Evolutionary conservation across 2,329 filamentous ascomycete genomes (phyloP), one percentile per base, ranked within the genome.

Genomic region (Orbilia oligospora): DNA sequence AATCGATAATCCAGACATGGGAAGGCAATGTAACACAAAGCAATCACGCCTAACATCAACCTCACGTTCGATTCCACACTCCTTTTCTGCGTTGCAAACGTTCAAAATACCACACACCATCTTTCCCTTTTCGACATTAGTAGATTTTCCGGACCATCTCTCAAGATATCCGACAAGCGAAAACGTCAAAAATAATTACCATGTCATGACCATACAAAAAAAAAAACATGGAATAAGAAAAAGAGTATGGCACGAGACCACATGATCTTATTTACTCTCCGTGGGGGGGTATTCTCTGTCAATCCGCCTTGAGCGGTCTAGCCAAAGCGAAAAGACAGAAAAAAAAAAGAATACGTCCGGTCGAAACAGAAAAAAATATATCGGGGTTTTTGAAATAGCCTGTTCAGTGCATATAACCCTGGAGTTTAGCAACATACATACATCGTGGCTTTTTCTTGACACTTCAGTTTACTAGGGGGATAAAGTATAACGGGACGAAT

Each of bases 131-230:
- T 65, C 58, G 66, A 67, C 58, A 53, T 27, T 72, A 72, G 63
- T 78, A 71, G 66, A 78, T 78, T 61, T 78, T 78, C 75, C 75
- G 75, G 75, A 67, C 75, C 75, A 78, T 64, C 72, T 68, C 61
- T 69, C 66, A 78, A 78, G 51, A 24, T 72, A 69, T 72, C 68
- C 75, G 67, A 66, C 73, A 67, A 71, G 48, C 56, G 53, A 58
- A 46, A 41, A 55, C 20, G 33, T 56, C 49, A 69, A 36, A 30
- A 22, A 30, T 18, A 58, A 44, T 30, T 36, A 10, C 22, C 64
- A 44, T 41, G 38, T 16, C 38, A 72, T 61, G 61, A 16, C 64
- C 44, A 49, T 22, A 33, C 53, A 14, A 73, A 67, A 53, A 30
- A 49, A 58, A 22, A 44, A 44, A 51, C 22, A 63, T 38, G 36